Percentiles rank a stretch among this genome's conserved stretches.
phyloP scores from a whole-genome alignment of 257 asterid genomes.

The Solanum chmielewskii region DNA sequence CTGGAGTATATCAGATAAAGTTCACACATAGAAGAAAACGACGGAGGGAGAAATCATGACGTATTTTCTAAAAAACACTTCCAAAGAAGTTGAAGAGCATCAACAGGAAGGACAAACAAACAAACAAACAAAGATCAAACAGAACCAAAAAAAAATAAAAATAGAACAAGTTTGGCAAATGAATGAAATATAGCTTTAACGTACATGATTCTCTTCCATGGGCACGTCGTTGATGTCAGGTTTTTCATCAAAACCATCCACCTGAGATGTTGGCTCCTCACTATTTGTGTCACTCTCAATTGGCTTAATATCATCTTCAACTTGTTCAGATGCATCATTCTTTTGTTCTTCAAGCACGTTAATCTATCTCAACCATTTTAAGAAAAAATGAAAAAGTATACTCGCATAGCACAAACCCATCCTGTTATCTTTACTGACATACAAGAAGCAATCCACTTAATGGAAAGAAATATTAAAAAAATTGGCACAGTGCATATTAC shows the following conservation, averaged over 20 bases:
- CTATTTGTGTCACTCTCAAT: conserved; percentile 29
- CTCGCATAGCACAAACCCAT: not conserved
- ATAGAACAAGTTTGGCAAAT: not conserved
- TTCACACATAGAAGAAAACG: not conserved
- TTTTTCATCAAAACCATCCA: conserved; percentile 52
- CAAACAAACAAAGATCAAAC: not conserved
- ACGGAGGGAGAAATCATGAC: not conserved
- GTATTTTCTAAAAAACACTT: not conserved
- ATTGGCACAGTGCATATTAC: not conserved
- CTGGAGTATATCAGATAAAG: not conserved
- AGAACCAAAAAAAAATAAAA: not conserved
- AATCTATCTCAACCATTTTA: conserved; percentile 28
- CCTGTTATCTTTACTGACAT: not conserved
- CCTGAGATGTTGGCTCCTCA: conserved; percentile 31
- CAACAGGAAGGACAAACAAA: not conserved
- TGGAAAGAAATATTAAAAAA: not conserved
- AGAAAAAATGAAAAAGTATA: not conserved
- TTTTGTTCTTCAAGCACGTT: conserved; percentile 76
- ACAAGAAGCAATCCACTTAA: not conserved
- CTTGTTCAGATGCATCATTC: conserved; percentile 48
- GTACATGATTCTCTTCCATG: conserved; percentile 57
- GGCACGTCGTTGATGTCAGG: conserved; percentile 88
- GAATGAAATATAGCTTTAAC: not conserved
- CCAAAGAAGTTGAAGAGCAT: not conserved
- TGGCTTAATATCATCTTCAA: conserved; percentile 55